Percentiles rank a stretch among this genome's conserved stretches.
phyloP scores from a whole-genome alignment of 352 stramenopile genomes.

The Phytophthora litchii region DNA sequence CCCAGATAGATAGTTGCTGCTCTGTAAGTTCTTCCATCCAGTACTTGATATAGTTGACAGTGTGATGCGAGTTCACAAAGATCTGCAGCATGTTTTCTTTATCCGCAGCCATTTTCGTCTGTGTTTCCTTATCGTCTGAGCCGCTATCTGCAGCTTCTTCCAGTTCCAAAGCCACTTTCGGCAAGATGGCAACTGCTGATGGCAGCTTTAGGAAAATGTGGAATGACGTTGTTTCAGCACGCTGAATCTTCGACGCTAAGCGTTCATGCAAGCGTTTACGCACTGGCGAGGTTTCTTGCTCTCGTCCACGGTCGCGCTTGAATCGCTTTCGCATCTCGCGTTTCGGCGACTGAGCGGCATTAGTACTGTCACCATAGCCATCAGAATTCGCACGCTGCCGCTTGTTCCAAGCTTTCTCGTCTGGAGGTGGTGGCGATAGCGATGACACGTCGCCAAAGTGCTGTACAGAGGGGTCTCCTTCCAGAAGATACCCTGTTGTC shows the following conservation, averaged over 20 bases:
- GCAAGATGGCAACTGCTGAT: slow-evolving; percentile 61
- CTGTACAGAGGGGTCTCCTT: slow-evolving; percentile 35
- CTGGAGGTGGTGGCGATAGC: slow-evolving; percentile 63
- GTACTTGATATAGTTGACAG: slow-evolving; percentile 84
- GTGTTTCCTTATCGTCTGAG: slow-evolving; percentile 35
- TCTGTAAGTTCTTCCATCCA: slow-evolving; percentile 85
- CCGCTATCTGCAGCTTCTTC: slow-evolving; percentile 50
- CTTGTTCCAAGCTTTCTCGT: slow-evolving; percentile 57
- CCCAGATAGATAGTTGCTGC: slow-evolving; percentile 81
- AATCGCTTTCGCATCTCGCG: slow-evolving; percentile 33
- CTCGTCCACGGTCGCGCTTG: slow-evolving; percentile 40
- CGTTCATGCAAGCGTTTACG: slow-evolving; percentile 61
- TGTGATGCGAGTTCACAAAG: slow-evolving; percentile 64
- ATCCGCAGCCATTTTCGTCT: neutral
- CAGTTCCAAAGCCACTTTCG: slow-evolving; percentile 71
- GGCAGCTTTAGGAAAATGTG: slow-evolving; percentile 73
- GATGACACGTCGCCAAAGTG: slow-evolving; percentile 48
- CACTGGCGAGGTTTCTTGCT: slow-evolving; percentile 56
- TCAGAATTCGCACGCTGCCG: slow-evolving; percentile 23
- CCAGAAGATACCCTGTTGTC: slow-evolving; percentile 67
- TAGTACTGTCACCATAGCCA: slow-evolving; percentile 15
- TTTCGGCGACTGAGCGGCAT: slow-evolving; percentile 33
- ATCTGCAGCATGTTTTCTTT: slow-evolving; percentile 58
- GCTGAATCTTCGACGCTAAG: slow-evolving; percentile 58
- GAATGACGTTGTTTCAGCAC: slow-evolving; percentile 55